Evolutionary conservation across 2,329 filamentous ascomycete species (phyloP), one percentile per base, ranked within the genome.

Genomic region (Hypocrella siamensis): DNA sequence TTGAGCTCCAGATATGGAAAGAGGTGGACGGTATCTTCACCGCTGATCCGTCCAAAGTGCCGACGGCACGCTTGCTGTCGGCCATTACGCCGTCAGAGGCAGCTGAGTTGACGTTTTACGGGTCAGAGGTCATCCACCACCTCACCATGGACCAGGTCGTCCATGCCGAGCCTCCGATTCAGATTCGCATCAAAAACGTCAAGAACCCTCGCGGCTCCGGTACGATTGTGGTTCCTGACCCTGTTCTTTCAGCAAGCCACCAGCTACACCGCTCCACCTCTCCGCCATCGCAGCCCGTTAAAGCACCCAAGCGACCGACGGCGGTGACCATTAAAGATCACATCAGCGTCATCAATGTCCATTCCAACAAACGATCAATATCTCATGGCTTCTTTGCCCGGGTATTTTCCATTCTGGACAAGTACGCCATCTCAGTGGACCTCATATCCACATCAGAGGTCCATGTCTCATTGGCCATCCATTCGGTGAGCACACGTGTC

Each of bases 101-200:
- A 2, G 88, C 90, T 10, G 90, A 98, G 56, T 64, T 98, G 60
- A 96, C 90, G 2, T 90, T 88, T 48, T 90, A 88, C 52, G 82
- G 82, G 39, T 86, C 86, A 38, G 90, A 98, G 55, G 90, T 98
- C 49, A 98, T 98, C 44, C 90, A 98, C 53, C 90, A 93, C 42
- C 79, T 94, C 51, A 98, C 90, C 46, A 96, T 98, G 86, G 88
- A 96, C 58, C 90, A 96, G 57, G 75, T 79, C 41, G 85, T 90
- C 49, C 80, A 82, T 46, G 82, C 82, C n/a, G 58, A 63, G 17
- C 74, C 74, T 1, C 76, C 78, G 31, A 90, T 90, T 46, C 80
- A 77, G 12, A 86, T 90, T 46, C 79, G 83, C 41, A 90, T 90
- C 59, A 90, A 90, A 63, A 92, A 92, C 48, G 82, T 92, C 50